These are phyloP conservation scores for Micractinium sp. DNA, from an alignment of 139 green algal genomes.

Conservation along the genomic window DNA sequence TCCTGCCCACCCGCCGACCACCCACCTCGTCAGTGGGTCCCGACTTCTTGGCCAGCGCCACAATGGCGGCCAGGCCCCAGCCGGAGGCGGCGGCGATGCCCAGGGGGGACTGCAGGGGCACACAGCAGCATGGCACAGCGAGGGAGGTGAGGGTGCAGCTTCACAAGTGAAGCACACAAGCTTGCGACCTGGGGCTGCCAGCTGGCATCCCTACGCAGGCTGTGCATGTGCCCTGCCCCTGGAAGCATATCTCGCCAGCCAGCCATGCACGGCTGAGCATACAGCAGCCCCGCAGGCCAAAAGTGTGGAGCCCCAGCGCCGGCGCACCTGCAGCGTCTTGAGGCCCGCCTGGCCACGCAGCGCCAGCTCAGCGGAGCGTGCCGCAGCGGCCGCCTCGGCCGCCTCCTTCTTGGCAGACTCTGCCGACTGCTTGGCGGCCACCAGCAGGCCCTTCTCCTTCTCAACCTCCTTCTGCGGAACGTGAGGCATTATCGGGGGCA, in stretches of 20 bases:
- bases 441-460: constrained; percentile 23
- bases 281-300: no score
- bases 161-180: no score
- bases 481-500: no score
- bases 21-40: not conserved
- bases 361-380: constrained; percentile 2
- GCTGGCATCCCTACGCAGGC: not conserved
- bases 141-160: no score
- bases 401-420: constrained; percentile 1
- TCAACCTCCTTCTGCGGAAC: not conserved
- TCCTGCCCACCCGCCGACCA: no score
- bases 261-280: not conserved
- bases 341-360: constrained; percentile 16
- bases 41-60: constrained; percentile 1
- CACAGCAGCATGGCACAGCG: no score
- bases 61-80: constrained; percentile 16
- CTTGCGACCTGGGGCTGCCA: no score
- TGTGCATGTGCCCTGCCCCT: no score
- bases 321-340: not conserved
- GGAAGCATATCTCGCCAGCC: no score
- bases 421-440: constrained; percentile 3
- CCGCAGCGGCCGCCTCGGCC: not conserved
- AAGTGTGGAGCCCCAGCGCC: no score
- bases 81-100: not conserved
- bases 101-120: not conserved